Evolutionary conservation across 1,139 yeast species (phyloP), one percentile per base, ranked within the genome.

Genomic region (Candida dubliniensis): DNA sequence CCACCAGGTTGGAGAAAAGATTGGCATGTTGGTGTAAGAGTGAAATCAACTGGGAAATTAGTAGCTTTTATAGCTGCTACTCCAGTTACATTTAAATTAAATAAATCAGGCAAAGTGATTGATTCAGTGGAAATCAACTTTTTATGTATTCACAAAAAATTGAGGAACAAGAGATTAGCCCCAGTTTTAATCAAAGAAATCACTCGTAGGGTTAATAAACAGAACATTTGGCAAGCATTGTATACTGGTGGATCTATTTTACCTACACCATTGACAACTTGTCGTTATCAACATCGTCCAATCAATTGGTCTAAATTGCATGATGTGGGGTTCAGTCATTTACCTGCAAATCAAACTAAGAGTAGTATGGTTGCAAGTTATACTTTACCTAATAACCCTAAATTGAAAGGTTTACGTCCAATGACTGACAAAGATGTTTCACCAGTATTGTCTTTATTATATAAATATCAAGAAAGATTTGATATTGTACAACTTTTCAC

Each of bases 21-120:
- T 11, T 91, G 97, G 96, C 87, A 87, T 58, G 86, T 90, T 36
- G 99, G 98, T 51, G 97, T 93, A 12, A 76, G 98, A 34, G 98
- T 88, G 30, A 83, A 81, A 54, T 75, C 74, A 2, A 80, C 87
- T 14, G 81, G 84, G 2, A 86, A 87, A 61, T 74, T 93, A 50
- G 91, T 93, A 40, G 98, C 95, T 0, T 93, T 93, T 59, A 93
- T 93, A 53, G 81, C 95, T 27, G 99, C 95, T 11, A 84, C 91
- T 35, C 99, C 99, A 1, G 76, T 87, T 32, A 76, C 75, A 25
- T 69, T 93, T 52, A 69, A 77, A 39, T 79, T 93, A 38, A 82
- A 88, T 53, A 63, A 60, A 44, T 73, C 75, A 1, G 75, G 76
- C 14, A 61, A 57, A 3, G 59, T 64, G 6, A 63, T 93, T 33